These are phyloP conservation scores for Odontarrhena argentea DNA, from an alignment of 345 rosid genomes.

Conservation along the genomic window DNA sequence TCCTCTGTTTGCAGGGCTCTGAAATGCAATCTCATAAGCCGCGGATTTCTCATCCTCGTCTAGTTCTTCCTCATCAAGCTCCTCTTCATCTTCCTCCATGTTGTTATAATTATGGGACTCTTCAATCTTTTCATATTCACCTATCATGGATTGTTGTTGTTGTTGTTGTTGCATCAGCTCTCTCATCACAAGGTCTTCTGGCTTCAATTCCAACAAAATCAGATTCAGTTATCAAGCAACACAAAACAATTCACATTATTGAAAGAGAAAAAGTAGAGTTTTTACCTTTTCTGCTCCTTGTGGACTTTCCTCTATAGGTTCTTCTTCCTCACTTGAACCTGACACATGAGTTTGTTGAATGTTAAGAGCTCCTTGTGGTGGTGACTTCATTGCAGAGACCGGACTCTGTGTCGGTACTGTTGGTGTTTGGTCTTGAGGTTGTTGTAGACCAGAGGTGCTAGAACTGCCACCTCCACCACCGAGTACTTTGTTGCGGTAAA, in stretches of 20 bases:
- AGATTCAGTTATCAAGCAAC: slow-evolving; percentile 43
- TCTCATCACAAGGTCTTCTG: slow-evolving; percentile 81
- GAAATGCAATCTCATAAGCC: slow-evolving; percentile 61
- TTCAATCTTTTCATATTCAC: slow-evolving; percentile 53
- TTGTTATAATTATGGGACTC: slow-evolving; percentile 46
- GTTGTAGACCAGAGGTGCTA: slow-evolving; percentile 34
- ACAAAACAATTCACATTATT: slow-evolving; percentile 6
- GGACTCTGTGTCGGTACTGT: slow-evolving; percentile 30
- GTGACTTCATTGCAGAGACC: slow-evolving; percentile 31
- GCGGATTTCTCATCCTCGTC: slow-evolving; percentile 54
- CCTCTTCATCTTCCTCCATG: slow-evolving; percentile 45
- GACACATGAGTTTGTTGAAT: slow-evolving; percentile 28
- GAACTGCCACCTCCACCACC: slow-evolving; percentile 33
- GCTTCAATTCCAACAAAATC: slow-evolving; percentile 62
- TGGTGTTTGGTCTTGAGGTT: slow-evolving; percentile 38
- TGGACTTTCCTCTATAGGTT: slow-evolving; percentile 37
- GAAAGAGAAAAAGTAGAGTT: slow-evolving; percentile 9
- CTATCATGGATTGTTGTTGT: slow-evolving; percentile 46
- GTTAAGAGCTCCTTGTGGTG: slow-evolving; percentile 43
- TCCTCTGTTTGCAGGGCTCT: slow-evolving; percentile 55
- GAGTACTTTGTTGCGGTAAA: slow-evolving; percentile 59
- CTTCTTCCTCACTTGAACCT: slow-evolving; percentile 38
- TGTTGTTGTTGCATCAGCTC: slow-evolving; percentile 53
- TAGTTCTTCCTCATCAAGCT: slow-evolving; percentile 47
- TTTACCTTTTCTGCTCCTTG: slow-evolving; percentile 51